Evolutionary conservation across 1,284 basidiomycete species (phyloP).

Genomic region (Ganoderma multipileum): DNA sequence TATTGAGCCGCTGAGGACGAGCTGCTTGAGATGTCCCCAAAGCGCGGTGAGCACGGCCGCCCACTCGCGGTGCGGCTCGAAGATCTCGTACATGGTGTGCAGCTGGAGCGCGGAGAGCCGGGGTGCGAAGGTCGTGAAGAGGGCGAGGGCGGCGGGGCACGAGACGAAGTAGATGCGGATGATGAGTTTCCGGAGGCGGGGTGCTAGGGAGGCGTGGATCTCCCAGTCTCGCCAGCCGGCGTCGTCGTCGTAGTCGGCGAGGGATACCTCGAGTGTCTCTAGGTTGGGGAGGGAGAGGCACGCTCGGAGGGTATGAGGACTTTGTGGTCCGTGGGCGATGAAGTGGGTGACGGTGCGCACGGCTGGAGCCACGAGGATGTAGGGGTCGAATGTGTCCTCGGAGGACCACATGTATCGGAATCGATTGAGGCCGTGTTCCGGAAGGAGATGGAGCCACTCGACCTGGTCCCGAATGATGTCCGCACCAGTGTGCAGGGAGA

Average conservation of each 20-base stretch:
- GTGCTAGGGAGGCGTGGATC: neutral
- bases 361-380: neutral
- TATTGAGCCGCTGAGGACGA: neutral
- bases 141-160: neutral
- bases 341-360: slow-evolving; percentile 9
- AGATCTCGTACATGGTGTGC: neutral
- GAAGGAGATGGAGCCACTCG: slow-evolving; percentile 9
- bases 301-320: neutral
- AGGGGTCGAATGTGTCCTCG: neutral
- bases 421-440: neutral
- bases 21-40: neutral
- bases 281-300: slow-evolving; percentile 13
- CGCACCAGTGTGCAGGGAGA: neutral
- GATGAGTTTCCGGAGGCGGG: neutral
- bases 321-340: slow-evolving; percentile 2
- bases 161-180: neutral
- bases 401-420: slow-evolving; percentile 9
- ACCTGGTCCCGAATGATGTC: neutral
- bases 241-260: neutral
- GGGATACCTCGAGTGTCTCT: slow-evolving; percentile 11
- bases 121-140: neutral
- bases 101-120: neutral
- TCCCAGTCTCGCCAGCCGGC: neutral
- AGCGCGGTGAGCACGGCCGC: neutral
- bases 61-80: neutral